Evolutionary conservation across 2,329 filamentous ascomycete genomes (phyloP).

Genomic region (Keithomyces neogunnii): DNA sequence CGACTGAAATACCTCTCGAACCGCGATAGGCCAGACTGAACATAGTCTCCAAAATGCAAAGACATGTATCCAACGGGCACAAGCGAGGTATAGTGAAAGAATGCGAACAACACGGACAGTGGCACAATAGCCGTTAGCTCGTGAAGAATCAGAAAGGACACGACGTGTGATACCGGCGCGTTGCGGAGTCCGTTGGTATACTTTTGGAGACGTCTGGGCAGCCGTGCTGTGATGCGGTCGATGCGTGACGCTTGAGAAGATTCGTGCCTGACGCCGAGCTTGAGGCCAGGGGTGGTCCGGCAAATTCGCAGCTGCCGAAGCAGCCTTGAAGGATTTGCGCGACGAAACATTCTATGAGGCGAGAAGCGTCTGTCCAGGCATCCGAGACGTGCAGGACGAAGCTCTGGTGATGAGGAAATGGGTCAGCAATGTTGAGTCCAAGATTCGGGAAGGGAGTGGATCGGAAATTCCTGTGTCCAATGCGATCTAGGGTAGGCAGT

Average conservation of each 20-base stretch:
- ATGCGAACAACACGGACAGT: slow-evolving; percentile 61
- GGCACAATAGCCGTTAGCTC: slow-evolving; percentile 84
- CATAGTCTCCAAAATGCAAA: slow-evolving; percentile 39
- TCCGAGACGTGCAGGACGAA: background rate
- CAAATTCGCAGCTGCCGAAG: slow-evolving; percentile 11
- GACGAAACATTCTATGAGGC: slow-evolving; percentile 17
- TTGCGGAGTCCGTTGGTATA: slow-evolving; percentile 63
- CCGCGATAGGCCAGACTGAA: slow-evolving; percentile 56
- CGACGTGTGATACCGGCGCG: slow-evolving; percentile 74
- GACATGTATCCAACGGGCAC: slow-evolving; percentile 51
- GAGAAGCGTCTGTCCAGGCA: background rate
- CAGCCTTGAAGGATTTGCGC: slow-evolving; percentile 13
- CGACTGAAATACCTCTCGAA: slow-evolving; percentile 70
- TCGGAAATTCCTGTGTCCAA: background rate
- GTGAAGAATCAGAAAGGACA: slow-evolving; percentile 82
- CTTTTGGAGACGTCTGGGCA: slow-evolving; percentile 58
- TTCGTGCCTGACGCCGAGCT: slow-evolving; percentile 11
- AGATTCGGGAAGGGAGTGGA: background rate
- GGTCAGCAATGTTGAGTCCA: background rate
- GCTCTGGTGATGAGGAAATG: background rate
- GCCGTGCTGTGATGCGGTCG: slow-evolving; percentile 39
- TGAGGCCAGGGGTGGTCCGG: slow-evolving; percentile 4
- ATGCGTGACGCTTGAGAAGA: slow-evolving; percentile 27
- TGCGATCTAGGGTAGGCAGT: background rate
- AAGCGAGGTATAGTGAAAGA: slow-evolving; percentile 75